Conservation (phyloP, 805 yeast species). For the Metschnikowia lochheadii region DNA sequence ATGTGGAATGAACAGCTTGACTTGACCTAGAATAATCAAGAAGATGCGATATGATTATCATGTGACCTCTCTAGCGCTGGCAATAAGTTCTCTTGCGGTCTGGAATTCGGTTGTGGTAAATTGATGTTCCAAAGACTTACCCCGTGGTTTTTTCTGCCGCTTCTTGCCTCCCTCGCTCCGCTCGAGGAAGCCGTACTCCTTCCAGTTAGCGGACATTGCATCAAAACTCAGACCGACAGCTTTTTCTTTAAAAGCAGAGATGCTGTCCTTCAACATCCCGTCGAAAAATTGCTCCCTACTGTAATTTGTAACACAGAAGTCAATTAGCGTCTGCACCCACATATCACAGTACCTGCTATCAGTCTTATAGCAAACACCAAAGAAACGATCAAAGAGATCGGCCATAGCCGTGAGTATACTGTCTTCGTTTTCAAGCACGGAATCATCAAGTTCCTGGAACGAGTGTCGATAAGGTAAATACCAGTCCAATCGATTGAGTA, state of each 20-base stretch:
- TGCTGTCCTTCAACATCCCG: slow-evolving; percentile 5
- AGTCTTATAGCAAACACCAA: slow-evolving; percentile 10
- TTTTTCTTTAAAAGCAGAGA: slow-evolving; percentile 4
- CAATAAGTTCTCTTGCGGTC: background rate
- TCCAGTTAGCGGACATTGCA: slow-evolving; percentile 1
- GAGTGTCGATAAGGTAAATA: slow-evolving; percentile 10
- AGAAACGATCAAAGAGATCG: slow-evolving; percentile 14
- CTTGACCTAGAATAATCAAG: background rate
- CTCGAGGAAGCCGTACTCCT: background rate
- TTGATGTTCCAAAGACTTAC: background rate
- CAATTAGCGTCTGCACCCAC: slow-evolving; percentile 10
- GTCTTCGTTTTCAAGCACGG: slow-evolving; percentile 5
- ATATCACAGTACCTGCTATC: slow-evolving; percentile 12
- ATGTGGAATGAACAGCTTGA: slow-evolving; percentile 14
- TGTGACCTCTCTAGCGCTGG: background rate
- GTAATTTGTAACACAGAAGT: slow-evolving; percentile 4
- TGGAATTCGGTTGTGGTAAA: background rate
- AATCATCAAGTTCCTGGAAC: slow-evolving; percentile 4
- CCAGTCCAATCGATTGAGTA: slow-evolving; percentile 9
- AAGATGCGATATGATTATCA: background rate
- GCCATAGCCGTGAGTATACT: slow-evolving; percentile 7
- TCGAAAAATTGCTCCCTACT: slow-evolving; percentile 3
- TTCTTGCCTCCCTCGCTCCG: background rate
- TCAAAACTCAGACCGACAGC: slow-evolving; percentile 1
- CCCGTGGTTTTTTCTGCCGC: background rate